Conservation (phyloP, 176 grass and related monocot species). For the Paspalum notatum region DNA sequence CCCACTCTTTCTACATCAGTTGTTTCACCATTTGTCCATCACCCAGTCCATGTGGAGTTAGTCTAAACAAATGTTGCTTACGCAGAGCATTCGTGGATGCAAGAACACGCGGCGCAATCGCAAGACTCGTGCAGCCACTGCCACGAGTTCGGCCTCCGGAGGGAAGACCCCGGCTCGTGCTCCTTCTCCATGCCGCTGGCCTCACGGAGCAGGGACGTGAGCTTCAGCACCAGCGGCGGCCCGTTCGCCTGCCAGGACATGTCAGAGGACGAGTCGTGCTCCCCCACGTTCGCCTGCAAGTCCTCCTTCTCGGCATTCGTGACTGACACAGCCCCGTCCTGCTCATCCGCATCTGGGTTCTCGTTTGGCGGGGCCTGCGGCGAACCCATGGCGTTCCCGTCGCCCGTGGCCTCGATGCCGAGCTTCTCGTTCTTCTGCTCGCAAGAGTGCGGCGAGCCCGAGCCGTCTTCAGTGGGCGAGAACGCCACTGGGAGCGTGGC, state of each 20-base stretch:
- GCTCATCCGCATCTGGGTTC: constrained; percentile 43
- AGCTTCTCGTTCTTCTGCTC: constrained; percentile 74
- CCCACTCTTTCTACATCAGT: background rate
- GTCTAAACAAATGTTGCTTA: constrained; percentile 11
- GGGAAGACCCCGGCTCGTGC: constrained; percentile 50
- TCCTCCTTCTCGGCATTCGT: constrained; percentile 64
- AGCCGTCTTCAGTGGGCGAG: background rate
- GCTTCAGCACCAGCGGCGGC: constrained; percentile 60
- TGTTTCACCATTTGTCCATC: background rate
- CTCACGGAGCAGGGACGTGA: constrained; percentile 65
- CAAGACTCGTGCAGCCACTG: constrained; percentile 44
- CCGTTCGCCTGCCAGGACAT: constrained; percentile 39
- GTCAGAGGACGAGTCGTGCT: constrained; percentile 56
- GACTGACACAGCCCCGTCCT: constrained; percentile 22
- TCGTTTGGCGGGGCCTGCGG: constrained; percentile 38
- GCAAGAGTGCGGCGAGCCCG: background rate
- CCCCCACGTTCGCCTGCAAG: constrained; percentile 56
- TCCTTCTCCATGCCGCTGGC: constrained; percentile 62
- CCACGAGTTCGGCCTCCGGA: constrained; percentile 31
- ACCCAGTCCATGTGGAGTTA: constrained; percentile 31
- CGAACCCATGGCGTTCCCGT: constrained; percentile 9
- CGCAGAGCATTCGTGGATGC: constrained; percentile 89
- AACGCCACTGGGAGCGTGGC: background rate
- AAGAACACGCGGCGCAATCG: constrained; percentile 55
- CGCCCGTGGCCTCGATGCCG: constrained; percentile 51